Conservation (phyloP, 148 eudicot species). For the Chenopodium album region DNA sequence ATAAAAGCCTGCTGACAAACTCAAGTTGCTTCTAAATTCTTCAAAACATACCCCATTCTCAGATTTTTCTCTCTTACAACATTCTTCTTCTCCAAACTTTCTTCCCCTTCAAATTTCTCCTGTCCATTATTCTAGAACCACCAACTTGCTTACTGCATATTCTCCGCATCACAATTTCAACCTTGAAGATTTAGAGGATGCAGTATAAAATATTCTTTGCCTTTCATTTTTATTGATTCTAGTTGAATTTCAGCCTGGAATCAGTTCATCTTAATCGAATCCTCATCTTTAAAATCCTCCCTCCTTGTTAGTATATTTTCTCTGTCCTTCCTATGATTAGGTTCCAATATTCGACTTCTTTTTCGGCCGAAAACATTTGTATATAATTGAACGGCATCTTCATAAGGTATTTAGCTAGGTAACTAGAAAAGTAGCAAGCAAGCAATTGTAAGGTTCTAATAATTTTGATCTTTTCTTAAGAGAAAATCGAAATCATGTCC, state of each 20-base stretch:
- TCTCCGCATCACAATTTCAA: not conserved
- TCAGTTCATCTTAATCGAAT: slow-evolving; percentile 32
- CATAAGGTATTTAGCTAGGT: not conserved
- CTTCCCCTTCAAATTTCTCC: not conserved
- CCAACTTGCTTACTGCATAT: slow-evolving; percentile 7
- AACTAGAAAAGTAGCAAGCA: not conserved
- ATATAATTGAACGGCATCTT: not conserved
- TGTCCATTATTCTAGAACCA: slow-evolving; percentile 9
- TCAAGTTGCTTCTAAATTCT: slow-evolving; percentile 17
- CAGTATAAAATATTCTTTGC: slow-evolving; percentile 17
- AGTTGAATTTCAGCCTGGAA: slow-evolving; percentile 27
- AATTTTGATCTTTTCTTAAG: not conserved
- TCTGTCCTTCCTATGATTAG: not conserved
- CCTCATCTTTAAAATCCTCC: slow-evolving; percentile 5
- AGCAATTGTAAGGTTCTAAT: not conserved
- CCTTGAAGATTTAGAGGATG: slow-evolving; percentile 19
- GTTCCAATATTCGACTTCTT: not conserved
- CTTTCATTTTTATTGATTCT: not conserved
- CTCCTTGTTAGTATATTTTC: not conserved
- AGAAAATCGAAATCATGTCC: slow-evolving; percentile 10
- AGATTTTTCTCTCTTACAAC: not conserved
- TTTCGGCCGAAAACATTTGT: not conserved
- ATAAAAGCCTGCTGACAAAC: slow-evolving; percentile 16
- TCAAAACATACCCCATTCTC: slow-evolving; percentile 1
- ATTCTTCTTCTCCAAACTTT: not conserved